A percentile compares a stretch with the other conserved stretches of the same genome.
phyloP scores from a whole-genome alignment of 345 rosid genomes.

The Citrus maxima region DNA sequence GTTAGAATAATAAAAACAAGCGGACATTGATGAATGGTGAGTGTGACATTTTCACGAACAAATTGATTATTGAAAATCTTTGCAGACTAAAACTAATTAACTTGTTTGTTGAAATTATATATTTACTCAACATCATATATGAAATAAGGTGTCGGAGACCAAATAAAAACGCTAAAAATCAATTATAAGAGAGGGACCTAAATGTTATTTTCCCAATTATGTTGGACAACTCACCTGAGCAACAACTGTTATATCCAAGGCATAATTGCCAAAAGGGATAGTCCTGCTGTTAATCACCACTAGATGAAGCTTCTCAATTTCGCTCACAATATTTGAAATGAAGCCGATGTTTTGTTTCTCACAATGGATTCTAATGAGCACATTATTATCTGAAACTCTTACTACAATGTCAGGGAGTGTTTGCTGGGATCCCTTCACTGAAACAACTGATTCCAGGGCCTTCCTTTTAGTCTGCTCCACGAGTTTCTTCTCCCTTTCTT shows the following conservation, averaged over 20 bases:
- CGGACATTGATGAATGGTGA: too few relatives aligned
- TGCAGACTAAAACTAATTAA: too few relatives aligned
- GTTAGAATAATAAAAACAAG: too few relatives aligned
- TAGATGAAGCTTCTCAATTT: slow-evolving; percentile 22
- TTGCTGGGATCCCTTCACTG: too few relatives aligned
- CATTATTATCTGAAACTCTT: slow-evolving; percentile 16
- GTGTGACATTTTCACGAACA: too few relatives aligned
- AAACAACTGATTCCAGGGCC: not conserved
- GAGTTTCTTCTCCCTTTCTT: slow-evolving; percentile 18
- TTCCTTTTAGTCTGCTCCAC: slow-evolving; percentile 14
- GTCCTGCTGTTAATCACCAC: slow-evolving; percentile 16
- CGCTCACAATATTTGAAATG: slow-evolving; percentile 10
- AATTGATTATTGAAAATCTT: too few relatives aligned
- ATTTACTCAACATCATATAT: too few relatives aligned
- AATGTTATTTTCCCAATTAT: too few relatives aligned
- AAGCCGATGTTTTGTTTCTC: slow-evolving; percentile 15
- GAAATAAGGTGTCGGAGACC: too few relatives aligned
- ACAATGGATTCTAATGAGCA: slow-evolving; percentile 24
- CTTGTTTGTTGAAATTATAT: too few relatives aligned
- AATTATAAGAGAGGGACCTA: too few relatives aligned
- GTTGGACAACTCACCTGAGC: slow-evolving; percentile 17
- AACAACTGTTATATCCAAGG: slow-evolving; percentile 20
- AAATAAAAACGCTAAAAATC: too few relatives aligned
- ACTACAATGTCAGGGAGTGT: slow-evolving; percentile 21
- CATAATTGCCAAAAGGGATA: slow-evolving; percentile 25